phyloP scores from a whole-genome alignment of 2,329 filamentous ascomycete species.

The Raffaelea deltoideospora region DNA sequence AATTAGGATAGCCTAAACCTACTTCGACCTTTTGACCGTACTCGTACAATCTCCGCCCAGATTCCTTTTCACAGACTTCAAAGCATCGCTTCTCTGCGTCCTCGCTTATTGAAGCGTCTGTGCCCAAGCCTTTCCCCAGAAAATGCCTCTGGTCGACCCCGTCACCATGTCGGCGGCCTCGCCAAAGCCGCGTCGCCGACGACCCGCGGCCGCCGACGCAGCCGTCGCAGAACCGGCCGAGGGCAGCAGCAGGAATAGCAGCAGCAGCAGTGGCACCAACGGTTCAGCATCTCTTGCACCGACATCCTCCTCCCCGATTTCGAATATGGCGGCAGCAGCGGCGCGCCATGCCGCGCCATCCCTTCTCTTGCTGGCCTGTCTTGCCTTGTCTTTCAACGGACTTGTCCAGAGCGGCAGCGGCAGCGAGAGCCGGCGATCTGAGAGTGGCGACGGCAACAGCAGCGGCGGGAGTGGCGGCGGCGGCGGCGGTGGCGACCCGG shows the following conservation, averaged over 20 bases:
- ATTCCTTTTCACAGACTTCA: too few relatives aligned
- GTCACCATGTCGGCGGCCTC: slow-evolving; percentile 16
- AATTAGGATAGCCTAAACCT: too few relatives aligned
- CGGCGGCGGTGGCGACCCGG: slow-evolving; percentile 4
- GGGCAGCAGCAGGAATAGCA: not conserved
- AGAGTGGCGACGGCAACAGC: not conserved
- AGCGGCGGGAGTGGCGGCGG: slow-evolving; percentile 6
- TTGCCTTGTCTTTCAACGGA: slow-evolving; percentile 13
- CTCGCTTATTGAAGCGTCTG: too few relatives aligned
- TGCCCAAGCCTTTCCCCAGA: not conserved
- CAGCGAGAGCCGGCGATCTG: not conserved
- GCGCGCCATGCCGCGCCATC: slow-evolving; percentile 16
- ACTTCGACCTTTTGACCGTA: too few relatives aligned
- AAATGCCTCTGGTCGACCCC: slow-evolving; percentile 17
- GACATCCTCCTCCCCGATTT: slow-evolving; percentile 5
- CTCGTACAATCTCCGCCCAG: too few relatives aligned
- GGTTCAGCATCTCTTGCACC: slow-evolving; percentile 1
- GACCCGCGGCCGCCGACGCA: slow-evolving; percentile 9
- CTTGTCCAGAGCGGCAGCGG: slow-evolving; percentile 11
- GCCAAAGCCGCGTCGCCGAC: slow-evolving; percentile 4
- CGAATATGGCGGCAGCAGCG: slow-evolving; percentile 14
- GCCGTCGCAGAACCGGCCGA: not conserved
- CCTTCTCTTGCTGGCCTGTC: slow-evolving; percentile 13
- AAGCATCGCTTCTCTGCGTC: not conserved
- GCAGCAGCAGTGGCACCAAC: not conserved